Evolutionary conservation across 2,329 filamentous ascomycete species (phyloP).

Genomic region (Alternaria conjuncta): DNA sequence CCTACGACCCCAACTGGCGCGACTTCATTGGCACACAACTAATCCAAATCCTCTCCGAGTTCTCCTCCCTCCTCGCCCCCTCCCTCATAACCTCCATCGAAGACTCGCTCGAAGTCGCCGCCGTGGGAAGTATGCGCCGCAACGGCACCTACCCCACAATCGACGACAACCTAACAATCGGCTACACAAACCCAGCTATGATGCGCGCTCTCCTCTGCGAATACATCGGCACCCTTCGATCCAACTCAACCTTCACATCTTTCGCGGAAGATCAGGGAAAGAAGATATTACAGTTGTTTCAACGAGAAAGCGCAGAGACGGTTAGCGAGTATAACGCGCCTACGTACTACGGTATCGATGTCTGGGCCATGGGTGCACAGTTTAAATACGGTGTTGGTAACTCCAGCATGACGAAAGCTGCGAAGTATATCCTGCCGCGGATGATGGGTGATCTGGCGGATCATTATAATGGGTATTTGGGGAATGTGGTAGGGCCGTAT

Average conservation of each 20-base stretch:
- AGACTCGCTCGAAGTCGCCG: slow-evolving; percentile 46
- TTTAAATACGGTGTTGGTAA: slow-evolving; percentile 47
- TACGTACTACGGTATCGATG: slow-evolving; percentile 53
- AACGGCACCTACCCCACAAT: slow-evolving; percentile 47
- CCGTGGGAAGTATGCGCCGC: slow-evolving; percentile 50
- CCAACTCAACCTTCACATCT: slow-evolving; percentile 46
- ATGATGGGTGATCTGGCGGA: slow-evolving; percentile 48
- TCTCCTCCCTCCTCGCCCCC: slow-evolving; percentile 37
- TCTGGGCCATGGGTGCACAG: slow-evolving; percentile 50
- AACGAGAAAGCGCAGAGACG: slow-evolving; percentile 39
- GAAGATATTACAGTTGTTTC: slow-evolving; percentile 27
- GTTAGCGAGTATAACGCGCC: slow-evolving; percentile 52
- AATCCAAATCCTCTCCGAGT: slow-evolving; percentile 48
- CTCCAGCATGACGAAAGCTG: slow-evolving; percentile 38
- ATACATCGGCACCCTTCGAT: slow-evolving; percentile 51
- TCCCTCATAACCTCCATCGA: slow-evolving; percentile 47
- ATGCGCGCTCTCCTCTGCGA: slow-evolving; percentile 52
- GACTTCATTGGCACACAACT: slow-evolving; percentile 49
- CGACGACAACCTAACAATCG: slow-evolving; percentile 49
- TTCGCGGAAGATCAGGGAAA: slow-evolving; percentile 29
- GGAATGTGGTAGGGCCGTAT: slow-evolving; percentile 47
- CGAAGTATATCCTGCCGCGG: slow-evolving; percentile 36
- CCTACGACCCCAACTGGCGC: slow-evolving; percentile 46
- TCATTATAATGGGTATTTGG: slow-evolving; percentile 48
- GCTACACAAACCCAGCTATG: slow-evolving; percentile 52